Evolutionary conservation across 345 rosid species (phyloP).

Genomic region (Mercurialis annua): DNA sequence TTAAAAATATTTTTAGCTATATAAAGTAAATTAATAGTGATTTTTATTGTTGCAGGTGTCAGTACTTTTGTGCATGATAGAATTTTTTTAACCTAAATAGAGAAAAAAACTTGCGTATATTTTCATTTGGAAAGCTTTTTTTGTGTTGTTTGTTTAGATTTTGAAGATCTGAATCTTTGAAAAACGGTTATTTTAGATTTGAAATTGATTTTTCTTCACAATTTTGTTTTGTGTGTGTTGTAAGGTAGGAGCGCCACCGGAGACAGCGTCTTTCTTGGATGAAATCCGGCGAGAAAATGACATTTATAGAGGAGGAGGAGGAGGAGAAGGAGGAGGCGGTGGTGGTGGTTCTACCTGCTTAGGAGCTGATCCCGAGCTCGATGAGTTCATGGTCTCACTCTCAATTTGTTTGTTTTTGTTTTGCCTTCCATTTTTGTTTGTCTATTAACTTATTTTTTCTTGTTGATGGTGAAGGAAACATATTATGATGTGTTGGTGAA

Average conservation of each 20-base stretch:
- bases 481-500: slow-evolving; percentile 71
- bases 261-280: slow-evolving; percentile 58
- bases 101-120: background rate
- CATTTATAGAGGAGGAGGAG: slow-evolving; percentile 34
- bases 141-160: background rate
- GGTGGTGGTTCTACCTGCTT: slow-evolving; percentile 33
- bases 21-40: background rate
- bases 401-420: background rate
- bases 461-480: slow-evolving; percentile 45
- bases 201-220: background rate
- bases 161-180: slow-evolving; percentile 12
- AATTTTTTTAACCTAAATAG: slow-evolving; percentile 22
- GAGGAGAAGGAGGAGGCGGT: slow-evolving; percentile 28
- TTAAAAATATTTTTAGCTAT: no score
- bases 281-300: slow-evolving; percentile 58
- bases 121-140: background rate
- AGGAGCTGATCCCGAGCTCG: slow-evolving; percentile 95
- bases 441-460: background rate
- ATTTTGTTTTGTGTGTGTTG: background rate
- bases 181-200: slow-evolving; percentile 3
- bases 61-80: slow-evolving; percentile 6
- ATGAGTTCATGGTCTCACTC: slow-evolving; percentile 77
- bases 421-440: background rate
- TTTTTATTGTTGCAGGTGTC: background rate
- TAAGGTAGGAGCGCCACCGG: slow-evolving; percentile 93